Conservation (phyloP, 2,329 filamentous ascomycete species). For the Pseudogymnoascus sp. region DNA sequence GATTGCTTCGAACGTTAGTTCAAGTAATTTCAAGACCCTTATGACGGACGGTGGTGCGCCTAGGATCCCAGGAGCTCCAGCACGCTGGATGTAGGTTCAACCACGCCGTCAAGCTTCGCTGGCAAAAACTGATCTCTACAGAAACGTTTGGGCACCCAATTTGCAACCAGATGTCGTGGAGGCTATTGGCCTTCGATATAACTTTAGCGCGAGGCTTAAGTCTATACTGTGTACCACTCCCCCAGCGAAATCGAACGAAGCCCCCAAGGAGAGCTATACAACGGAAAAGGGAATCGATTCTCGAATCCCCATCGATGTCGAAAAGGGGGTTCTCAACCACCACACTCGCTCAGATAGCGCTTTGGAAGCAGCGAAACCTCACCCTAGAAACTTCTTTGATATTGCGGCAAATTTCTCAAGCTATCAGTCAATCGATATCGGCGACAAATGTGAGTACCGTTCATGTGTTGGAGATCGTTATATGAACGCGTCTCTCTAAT, state of each 20-base stretch:
- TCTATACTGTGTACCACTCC: conserved; percentile 56
- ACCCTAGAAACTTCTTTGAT: conserved; percentile 29
- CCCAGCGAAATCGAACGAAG: conserved; percentile 23
- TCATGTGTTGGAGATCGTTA: background rate
- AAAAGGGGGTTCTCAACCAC: conserved; percentile 22
- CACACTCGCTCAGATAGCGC: conserved; percentile 14
- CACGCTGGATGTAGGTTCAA: conserved; percentile 60
- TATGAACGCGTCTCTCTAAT: conserved; percentile 17
- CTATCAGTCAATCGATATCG: conserved; percentile 65
- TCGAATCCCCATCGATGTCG: conserved; percentile 11
- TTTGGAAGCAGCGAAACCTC: background rate
- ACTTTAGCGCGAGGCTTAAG: conserved; percentile 58
- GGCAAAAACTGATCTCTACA: conserved; percentile 24
- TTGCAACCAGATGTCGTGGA: conserved; percentile 46
- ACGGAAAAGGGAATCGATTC: conserved; percentile 12
- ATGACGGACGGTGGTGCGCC: conserved; percentile 24
- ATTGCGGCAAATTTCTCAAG: conserved; percentile 67
- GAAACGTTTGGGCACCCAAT: conserved; percentile 64
- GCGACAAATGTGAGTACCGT: conserved; percentile 45
- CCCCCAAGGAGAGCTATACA: conserved; percentile 11
- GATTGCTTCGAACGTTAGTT: conserved; percentile 46
- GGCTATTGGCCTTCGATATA: conserved; percentile 19
- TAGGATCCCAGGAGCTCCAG: conserved; percentile 34
- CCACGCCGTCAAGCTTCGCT: background rate
- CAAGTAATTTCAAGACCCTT: conserved; percentile 34